A percentile compares a stretch with the other conserved stretches of the same genome.
Evolutionary conservation across 257 asterid species (phyloP).

Genomic region (Gentiana straminea): DNA sequence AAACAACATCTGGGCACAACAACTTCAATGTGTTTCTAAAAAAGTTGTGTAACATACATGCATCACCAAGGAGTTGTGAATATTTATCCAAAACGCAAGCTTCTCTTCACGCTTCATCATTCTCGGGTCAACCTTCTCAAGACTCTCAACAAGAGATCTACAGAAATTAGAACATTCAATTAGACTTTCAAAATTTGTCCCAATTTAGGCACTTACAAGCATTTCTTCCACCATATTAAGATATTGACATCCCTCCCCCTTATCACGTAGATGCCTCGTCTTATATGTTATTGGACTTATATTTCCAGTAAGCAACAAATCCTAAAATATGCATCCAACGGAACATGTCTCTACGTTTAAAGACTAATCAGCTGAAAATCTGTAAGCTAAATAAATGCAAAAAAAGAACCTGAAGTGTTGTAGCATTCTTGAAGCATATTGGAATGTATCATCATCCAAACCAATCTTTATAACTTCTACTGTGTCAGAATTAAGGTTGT

Average conservation of each 20-base stretch:
- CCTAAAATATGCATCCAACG: too few species aligned
- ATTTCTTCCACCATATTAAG: too few species aligned
- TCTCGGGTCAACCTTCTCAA: slow-evolving; percentile 64
- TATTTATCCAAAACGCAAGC: slow-evolving; percentile 78
- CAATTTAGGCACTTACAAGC: too few species aligned
- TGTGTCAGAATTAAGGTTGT: slow-evolving; percentile 30
- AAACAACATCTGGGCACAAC: not conserved
- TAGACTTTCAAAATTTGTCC: not conserved
- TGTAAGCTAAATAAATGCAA: not conserved
- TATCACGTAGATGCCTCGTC: too few species aligned
- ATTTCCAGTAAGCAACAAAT: too few species aligned
- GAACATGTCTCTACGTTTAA: too few species aligned
- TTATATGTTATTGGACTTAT: too few species aligned
- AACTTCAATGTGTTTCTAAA: not conserved
- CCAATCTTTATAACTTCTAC: slow-evolving; percentile 44
- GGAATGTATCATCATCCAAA: slow-evolving; percentile 61
- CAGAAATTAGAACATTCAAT: slow-evolving; percentile 13
- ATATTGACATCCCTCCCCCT: too few species aligned
- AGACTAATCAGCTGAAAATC: too few species aligned
- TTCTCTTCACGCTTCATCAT: slow-evolving; percentile 82
- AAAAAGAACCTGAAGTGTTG: slow-evolving; percentile 61
- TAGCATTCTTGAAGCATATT: slow-evolving; percentile 61
- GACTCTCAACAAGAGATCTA: slow-evolving; percentile 69
- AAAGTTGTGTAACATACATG: slow-evolving; percentile 39
- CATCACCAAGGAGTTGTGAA: slow-evolving; percentile 90